phyloP scores from a whole-genome alignment of 768 basidiomycete species.

The Phylloporus sp. region DNA sequence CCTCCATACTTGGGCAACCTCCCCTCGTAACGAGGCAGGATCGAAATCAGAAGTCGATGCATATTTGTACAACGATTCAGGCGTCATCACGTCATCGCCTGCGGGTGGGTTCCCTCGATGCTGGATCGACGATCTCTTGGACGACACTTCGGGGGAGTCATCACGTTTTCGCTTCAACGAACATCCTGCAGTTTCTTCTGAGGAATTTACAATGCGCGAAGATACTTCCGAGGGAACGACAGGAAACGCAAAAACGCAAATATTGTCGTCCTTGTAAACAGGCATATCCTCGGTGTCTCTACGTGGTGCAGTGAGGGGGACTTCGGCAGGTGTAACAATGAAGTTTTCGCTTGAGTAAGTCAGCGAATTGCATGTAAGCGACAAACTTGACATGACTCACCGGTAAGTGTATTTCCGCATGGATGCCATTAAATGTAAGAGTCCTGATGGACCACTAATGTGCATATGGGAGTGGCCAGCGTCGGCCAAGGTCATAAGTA shows the following conservation, averaged over 20 bases:
- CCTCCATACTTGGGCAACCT: conserved; percentile 54
- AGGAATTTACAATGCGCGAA: background rate
- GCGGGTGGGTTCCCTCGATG: background rate
- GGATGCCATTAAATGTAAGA: conserved; percentile 66
- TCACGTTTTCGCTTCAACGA: conserved; percentile 44
- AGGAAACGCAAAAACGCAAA: conserved; percentile 63
- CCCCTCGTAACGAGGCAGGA: conserved; percentile 35
- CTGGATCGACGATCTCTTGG: conserved; percentile 30
- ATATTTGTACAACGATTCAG: conserved; percentile 18
- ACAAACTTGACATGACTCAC: conserved; percentile 33
- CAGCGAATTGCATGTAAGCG: background rate
- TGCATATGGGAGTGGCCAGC: conserved; percentile 52
- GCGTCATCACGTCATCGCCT: background rate
- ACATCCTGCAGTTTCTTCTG: background rate
- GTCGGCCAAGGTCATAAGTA: conserved; percentile 81
- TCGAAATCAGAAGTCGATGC: conserved; percentile 26
- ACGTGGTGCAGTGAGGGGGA: conserved; percentile 27
- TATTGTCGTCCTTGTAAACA: conserved; percentile 57
- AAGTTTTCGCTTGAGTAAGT: conserved; percentile 44
- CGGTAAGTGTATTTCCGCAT: conserved; percentile 66
- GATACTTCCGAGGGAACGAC: conserved; percentile 29
- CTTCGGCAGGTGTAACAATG: conserved; percentile 43
- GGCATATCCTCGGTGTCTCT: conserved; percentile 32
- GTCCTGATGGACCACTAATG: conserved; percentile 69
- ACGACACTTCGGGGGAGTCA: conserved; percentile 34